A percentile compares a stretch with the other conserved stretches of the same genome.
phyloP scores from a whole-genome alignment of 345 rosid species.

The Brassica incana region DNA sequence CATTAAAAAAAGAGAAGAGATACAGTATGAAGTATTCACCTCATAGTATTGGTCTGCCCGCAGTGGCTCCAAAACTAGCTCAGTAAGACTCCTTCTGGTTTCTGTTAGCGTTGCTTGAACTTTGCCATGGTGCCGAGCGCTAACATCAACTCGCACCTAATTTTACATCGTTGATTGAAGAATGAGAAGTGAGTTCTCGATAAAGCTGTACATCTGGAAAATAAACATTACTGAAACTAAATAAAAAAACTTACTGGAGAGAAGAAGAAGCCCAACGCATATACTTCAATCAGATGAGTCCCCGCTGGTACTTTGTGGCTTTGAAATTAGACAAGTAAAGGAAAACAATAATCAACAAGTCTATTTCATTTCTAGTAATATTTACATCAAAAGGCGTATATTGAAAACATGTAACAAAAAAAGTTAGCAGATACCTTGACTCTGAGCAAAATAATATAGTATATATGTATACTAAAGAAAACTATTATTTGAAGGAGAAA shows the following conservation, averaged over 20 bases:
- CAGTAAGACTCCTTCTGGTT: conserved; percentile 79
- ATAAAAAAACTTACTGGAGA: conserved; percentile 67
- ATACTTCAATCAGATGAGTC: conserved; percentile 94
- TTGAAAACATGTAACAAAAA: not conserved
- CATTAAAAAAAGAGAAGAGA: not conserved
- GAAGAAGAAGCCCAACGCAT: conserved; percentile 81
- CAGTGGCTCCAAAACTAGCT: conserved; percentile 83
- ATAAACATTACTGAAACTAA: not conserved
- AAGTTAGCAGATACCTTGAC: not conserved
- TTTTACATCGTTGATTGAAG: conserved; percentile 12
- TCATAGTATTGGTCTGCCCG: conserved; percentile 84
- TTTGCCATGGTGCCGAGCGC: conserved; percentile 91
- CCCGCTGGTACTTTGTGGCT: conserved; percentile 90
- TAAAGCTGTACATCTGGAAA: not conserved
- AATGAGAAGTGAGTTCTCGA: conserved; percentile 1
- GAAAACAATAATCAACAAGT: conserved; percentile 19
- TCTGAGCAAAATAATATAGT: not conserved
- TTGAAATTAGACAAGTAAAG: conserved; percentile 49
- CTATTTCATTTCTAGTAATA: too few relatives aligned
- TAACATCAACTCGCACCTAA: conserved; percentile 97
- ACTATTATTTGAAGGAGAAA: not conserved
- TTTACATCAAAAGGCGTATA: too few relatives aligned
- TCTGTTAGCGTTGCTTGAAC: conserved; percentile 96
- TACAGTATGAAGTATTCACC: conserved; percentile 44
- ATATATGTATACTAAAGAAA: not conserved